Conservation (phyloP, 352 stramenopile genomes). For the Thraustochytrium striatum region DNA sequence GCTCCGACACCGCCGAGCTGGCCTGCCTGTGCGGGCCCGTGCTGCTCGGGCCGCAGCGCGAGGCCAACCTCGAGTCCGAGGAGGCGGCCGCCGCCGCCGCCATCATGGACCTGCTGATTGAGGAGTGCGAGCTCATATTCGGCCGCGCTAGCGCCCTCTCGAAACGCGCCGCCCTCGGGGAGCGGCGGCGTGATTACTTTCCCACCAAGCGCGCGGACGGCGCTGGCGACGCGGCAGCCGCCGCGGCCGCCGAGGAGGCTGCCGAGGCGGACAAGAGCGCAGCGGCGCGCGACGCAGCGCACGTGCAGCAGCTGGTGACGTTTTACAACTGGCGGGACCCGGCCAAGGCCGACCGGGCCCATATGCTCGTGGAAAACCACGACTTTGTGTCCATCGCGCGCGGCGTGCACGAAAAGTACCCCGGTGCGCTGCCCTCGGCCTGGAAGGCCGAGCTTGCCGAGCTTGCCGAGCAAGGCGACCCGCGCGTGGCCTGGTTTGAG, state of each 20-base stretch:
- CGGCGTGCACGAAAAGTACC: neutral
- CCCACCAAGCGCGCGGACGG: neutral
- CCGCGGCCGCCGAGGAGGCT: neutral
- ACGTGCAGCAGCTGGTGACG: constrained; percentile 19
- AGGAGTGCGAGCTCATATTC: constrained; percentile 34
- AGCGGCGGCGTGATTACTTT: neutral
- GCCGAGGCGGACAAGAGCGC: no score
- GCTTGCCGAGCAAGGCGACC: neutral
- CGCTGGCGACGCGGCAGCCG: neutral
- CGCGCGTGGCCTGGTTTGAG: constrained; percentile 16
- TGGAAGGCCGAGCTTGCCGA: constrained; percentile 14
- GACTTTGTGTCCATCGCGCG: constrained; percentile 29
- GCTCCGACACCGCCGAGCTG: constrained; percentile 5
- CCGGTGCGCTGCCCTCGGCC: neutral
- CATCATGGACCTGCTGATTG: constrained; percentile 46
- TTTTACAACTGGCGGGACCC: constrained; percentile 48
- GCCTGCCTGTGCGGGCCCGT: constrained; percentile 23
- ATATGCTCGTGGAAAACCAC: constrained; percentile 34
- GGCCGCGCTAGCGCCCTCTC: constrained; percentile 4
- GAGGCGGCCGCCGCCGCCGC: constrained; percentile 1
- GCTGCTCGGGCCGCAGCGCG: constrained; percentile 4
- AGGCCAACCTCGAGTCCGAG: neutral
- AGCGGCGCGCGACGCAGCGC: neutral
- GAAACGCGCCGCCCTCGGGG: neutral
- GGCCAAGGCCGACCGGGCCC: constrained; percentile 16